Conservation (phyloP, 2,329 filamentous ascomycete species). For the Pseudocercospora cruenta region DNA sequence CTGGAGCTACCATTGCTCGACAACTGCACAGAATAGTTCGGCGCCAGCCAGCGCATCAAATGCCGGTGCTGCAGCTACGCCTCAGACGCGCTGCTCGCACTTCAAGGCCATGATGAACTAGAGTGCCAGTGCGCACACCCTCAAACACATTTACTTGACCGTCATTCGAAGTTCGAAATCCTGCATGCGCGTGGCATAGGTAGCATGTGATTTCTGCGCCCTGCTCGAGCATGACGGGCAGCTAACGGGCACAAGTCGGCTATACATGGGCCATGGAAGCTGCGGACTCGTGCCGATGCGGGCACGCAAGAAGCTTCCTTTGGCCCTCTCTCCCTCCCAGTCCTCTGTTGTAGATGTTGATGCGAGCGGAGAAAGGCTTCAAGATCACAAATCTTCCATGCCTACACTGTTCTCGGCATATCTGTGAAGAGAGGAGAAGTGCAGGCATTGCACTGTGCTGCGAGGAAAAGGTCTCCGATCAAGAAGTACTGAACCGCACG, state of each 20-base stretch:
- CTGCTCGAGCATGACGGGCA: not conserved
- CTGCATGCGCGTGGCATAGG: not conserved
- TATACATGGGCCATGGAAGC: not conserved
- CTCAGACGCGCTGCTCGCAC: not conserved
- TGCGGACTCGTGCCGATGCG: not conserved
- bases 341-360: not conserved
- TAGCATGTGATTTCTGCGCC: not conserved
- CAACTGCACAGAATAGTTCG: not conserved
- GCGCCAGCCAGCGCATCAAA: slow-evolving; percentile 4
- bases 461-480: not conserved
- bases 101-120: not conserved
- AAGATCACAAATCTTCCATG: too few relatives aligned
- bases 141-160: not conserved
- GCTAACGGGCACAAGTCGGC: not conserved
- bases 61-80: not conserved
- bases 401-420: not conserved
- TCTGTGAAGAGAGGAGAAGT: not conserved
- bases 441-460: not conserved
- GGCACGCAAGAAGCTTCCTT: not conserved
- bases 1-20: not conserved
- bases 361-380: not conserved
- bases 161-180: not conserved
- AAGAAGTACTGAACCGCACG: not conserved
- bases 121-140: not conserved
- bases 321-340: not conserved